Base-by-base conservation (phyloP, 768 basidiomycete species). In the Melanogaster broomeanus region DNA sequence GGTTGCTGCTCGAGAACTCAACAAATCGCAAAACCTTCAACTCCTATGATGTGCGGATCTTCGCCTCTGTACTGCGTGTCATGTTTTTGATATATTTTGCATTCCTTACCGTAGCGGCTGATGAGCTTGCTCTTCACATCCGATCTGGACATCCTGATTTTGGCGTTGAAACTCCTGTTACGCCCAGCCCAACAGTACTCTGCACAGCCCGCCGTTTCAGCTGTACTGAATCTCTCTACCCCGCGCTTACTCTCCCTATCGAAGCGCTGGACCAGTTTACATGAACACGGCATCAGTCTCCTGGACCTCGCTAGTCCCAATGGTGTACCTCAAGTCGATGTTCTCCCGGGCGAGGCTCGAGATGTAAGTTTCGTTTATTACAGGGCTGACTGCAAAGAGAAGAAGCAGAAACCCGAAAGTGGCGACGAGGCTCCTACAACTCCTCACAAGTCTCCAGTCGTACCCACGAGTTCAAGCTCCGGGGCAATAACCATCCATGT, bases 131-230 rank as follows among this genome's bases (percentile, higher is more conserved):
- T 98, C 56, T 85, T 84, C 63, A 90, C 92, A 7, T 87, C 87
- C 24, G 96, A 98, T 73, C 75, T 97, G 53, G 93, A 97, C 63
- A 78, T 98, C 39, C 77, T 98, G 38, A 82, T 92, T 48, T 74
- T 90, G 28, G 80, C 93, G 30, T 77, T 98, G 52, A 88, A 90
- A 59, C 81, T 98, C 41, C 76, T 97, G 43, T 81, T 98, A 25
- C 88, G 97, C 28, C 95, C 96, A 2, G 87, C 93, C 4, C 95
- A 98, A 63, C 95, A 98, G 66, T 98, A 97, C 67, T 93, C 91
- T 8, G 83, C 87, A 13, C 88, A 92, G 61, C 87, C 89, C 9
- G 84, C 91, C 12, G 86, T 95, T 45, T 87, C 90, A 35, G 83
- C 88, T 58, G 84, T 85, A 2, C 78, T 91, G n/a, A 88, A 80